phyloP scores from a whole-genome alignment of 1,284 basidiomycete genomes.

The Cryptococcus hybrid region DNA sequence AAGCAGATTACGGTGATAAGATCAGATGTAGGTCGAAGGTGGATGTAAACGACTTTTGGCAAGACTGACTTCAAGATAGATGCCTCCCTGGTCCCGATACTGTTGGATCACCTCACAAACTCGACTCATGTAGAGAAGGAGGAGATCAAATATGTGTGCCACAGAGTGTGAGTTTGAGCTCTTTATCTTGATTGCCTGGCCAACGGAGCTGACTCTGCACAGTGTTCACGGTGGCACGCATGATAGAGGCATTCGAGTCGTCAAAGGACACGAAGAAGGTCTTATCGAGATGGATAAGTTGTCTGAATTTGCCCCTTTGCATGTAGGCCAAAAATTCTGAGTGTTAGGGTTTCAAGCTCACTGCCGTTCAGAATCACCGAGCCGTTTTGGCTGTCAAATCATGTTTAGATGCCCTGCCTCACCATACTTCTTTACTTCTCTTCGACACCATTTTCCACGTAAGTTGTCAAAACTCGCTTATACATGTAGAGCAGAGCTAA shows the following conservation, averaged over 20 bases:
- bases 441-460: slow-evolving; percentile 84
- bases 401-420: slow-evolving; percentile 63
- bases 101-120: slow-evolving; percentile 40
- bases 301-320: slow-evolving; percentile 75
- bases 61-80: slow-evolving; percentile 19
- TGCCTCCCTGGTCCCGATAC: slow-evolving; percentile 36
- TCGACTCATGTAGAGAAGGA: slow-evolving; percentile 30
- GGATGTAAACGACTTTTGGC: slow-evolving; percentile 7
- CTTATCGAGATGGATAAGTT: slow-evolving; percentile 69
- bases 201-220: neutral
- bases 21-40: slow-evolving; percentile 9
- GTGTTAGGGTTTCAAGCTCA: neutral
- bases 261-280: slow-evolving; percentile 54
- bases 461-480: slow-evolving; percentile 4
- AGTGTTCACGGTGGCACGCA: slow-evolving; percentile 83
- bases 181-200: neutral
- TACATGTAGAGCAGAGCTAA: no score
- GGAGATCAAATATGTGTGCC: slow-evolving; percentile 48
- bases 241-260: slow-evolving; percentile 64
- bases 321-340: slow-evolving; percentile 45
- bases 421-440: slow-evolving; percentile 52
- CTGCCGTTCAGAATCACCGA: slow-evolving; percentile 51
- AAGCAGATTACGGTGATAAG: slow-evolving; percentile 16
- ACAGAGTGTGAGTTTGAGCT: slow-evolving; percentile 42
- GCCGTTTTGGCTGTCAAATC: slow-evolving; percentile 54